Evolutionary conservation across 2,329 filamentous ascomycete species (phyloP).

Genomic region (Pezicula radicicola): DNA sequence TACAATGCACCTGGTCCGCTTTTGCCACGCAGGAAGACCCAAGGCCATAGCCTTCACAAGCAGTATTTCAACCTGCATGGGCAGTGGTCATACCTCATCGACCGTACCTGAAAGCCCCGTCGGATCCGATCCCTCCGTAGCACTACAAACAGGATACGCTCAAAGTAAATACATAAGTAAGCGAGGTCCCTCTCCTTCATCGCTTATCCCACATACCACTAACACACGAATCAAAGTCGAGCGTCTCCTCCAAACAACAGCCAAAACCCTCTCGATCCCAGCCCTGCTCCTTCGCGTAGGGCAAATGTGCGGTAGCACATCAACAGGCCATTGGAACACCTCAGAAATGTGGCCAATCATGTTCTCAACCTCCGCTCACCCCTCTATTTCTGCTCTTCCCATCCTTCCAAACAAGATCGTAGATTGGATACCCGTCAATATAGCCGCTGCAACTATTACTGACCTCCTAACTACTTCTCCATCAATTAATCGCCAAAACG

Average conservation of each 20-base stretch:
- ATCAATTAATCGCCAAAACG: not conserved
- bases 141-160: conserved; percentile 22
- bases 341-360: conserved; percentile 25
- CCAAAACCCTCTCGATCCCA: conserved; percentile 11
- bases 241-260: conserved; percentile 19
- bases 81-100: conserved; percentile 7
- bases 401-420: conserved; percentile 10
- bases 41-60: conserved; percentile 24
- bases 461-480: conserved; percentile 9
- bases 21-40: conserved; percentile 18
- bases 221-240: conserved; percentile 13
- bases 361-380: conserved; percentile 15
- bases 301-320: conserved; percentile 21
- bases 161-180: conserved; percentile 26
- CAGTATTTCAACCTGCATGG: conserved; percentile 25
- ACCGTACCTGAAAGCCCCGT: conserved; percentile 17
- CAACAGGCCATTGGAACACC: conserved; percentile 21
- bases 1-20: conserved; percentile 26
- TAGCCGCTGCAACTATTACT: conserved; percentile 15
- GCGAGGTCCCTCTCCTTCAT: not conserved
- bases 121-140: conserved; percentile 15
- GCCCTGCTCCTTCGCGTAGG: conserved; percentile 22
- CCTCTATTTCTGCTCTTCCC: conserved; percentile 12
- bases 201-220: not conserved
- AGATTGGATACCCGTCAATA: conserved; percentile 24